Evolutionary conservation across 2,329 filamentous ascomycete species (phyloP), one percentile per base, ranked within the genome.

Genomic region (Polychaeton citri): DNA sequence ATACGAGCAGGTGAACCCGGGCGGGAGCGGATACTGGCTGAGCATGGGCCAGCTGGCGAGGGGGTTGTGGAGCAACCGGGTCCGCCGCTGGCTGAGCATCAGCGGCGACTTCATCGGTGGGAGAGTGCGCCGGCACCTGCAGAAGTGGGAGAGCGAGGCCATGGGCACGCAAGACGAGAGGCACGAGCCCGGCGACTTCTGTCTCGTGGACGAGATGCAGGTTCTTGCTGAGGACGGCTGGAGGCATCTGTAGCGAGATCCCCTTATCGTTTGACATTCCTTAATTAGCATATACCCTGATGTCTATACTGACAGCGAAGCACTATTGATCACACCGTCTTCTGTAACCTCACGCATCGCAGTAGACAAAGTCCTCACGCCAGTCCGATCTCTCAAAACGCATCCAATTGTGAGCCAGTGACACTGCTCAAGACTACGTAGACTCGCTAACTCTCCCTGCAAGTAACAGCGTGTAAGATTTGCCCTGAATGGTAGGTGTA

Each of bases 161-260:
- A n/a, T 31, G 30, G 24, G 12, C 15, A 15, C 3, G 12, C 5
- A 7, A 4, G 3, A 4, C 15, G 18, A 34, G 16, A 20, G 30
- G 13, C 8, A 21, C 4, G 58, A 61, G 39, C 34, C 32, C 0
- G 58, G 55, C 1, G 43, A 37, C 7, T 53, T 47, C 36, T 61
- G 58, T 32, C 30, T 60, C 19, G 40, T 61, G 13, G 52, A 61
- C 40, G 58, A 61, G 44, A 60, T 59, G 57, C 58, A 61, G 38
- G 43, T 61, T 15, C 37, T 60, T 30, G 36, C 46, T 18, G 50
- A 49, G 34, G 51, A 51, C 17, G 57, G 58, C 2, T 60, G 57
- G 58, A 50, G 47, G 35, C 58, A 60, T 40, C 46, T 59, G 6
- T 60, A 28, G 7, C 7, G n/a, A n/a, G n/a, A n/a, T n/a, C n/a